These are phyloP conservation scores for Alternaria consortialis DNA, from an alignment of 2,329 filamentous ascomycete genomes.

Conservation along the genomic window DNA sequence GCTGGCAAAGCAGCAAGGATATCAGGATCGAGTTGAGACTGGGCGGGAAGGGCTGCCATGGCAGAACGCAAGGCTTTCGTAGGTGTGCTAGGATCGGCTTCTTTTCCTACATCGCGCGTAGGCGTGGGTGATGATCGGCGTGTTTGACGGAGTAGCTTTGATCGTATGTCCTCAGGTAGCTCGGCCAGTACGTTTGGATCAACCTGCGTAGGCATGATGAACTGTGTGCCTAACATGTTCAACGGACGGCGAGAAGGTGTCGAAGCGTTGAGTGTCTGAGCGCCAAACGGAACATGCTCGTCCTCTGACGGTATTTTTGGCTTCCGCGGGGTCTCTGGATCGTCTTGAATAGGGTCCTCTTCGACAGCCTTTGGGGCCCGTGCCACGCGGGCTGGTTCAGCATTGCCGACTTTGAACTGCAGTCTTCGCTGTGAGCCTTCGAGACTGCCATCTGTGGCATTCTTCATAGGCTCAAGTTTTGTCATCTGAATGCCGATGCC, in stretches of 20 bases:
- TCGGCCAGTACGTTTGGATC: slow-evolving; percentile 85
- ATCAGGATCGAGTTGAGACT: slow-evolving; percentile 84
- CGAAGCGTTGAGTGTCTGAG: slow-evolving; percentile 48
- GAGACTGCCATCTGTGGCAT: slow-evolving; percentile 57
- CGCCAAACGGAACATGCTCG: slow-evolving; percentile 51
- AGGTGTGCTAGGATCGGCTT: slow-evolving; percentile 20
- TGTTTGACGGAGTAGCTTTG: slow-evolving; percentile 66
- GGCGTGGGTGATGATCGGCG: slow-evolving; percentile 43
- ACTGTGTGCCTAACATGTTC: slow-evolving; percentile 88
- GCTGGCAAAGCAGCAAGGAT: slow-evolving; percentile 84
- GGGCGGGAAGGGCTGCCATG: slow-evolving; percentile 61
- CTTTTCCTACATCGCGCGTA: slow-evolving; percentile 9
- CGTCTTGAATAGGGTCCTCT: slow-evolving; percentile 58
- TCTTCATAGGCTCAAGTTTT: slow-evolving; percentile 83
- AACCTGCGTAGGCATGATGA: slow-evolving; percentile 83
- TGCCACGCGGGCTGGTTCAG: slow-evolving; percentile 39
- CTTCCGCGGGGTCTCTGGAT: slow-evolving; percentile 53
- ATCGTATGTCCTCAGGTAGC: slow-evolving; percentile 82
- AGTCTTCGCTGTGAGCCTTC: slow-evolving; percentile 83
- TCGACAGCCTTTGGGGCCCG: slow-evolving; percentile 31
- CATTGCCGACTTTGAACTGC: slow-evolving; percentile 69
- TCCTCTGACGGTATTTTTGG: slow-evolving; percentile 31
- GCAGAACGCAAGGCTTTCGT: slow-evolving; percentile 34
- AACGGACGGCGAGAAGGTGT: slow-evolving; percentile 71
- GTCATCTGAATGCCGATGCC: slow-evolving; percentile 94